Evolutionary conservation across 2,329 filamentous ascomycete genomes (phyloP), one percentile per base, ranked within the genome.

Genomic region (Neurospora sp.): DNA sequence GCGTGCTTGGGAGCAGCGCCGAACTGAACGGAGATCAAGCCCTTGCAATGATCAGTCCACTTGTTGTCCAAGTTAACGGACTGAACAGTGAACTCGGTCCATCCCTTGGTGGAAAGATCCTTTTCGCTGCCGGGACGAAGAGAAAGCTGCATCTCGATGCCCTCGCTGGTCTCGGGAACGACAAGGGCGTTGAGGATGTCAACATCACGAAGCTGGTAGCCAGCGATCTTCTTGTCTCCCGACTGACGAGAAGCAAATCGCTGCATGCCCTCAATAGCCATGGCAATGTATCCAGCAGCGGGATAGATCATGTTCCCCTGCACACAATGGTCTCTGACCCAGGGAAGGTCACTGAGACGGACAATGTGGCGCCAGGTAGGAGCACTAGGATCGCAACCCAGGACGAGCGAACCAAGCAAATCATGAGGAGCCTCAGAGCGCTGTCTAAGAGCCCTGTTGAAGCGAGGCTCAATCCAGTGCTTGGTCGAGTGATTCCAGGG

Each of bases 271-370:
- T 81, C 79, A 2, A 79, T 76, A 5, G 78, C 78, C 78, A 80
- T 79, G 17, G 76, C 74, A 1, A 81, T 66, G 68, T 78, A 79
- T 1, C 78, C 77, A 1, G 81, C 80, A n/a, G 80, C 83, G 40
- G 84, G 82, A 68, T 83, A 84, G 69, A 86, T 80, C 70, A 83
- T 82, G 62, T 83, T 81, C 72, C 79, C 81, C 62, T 84, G 79
- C 70, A 86, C 83, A 62, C 78, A 75, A 74, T 86, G 85, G 72
- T 86, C 84, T 58, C 82, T 77, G 9, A 84, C 79, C 75, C 86
- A 87, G 2, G 80, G 80, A 1, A 80, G 66, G 67, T 81, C 78
- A 11, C 73, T 74, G 8, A 77, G 73, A n/a, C 77, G 77, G 28
- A 81, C 71, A n/a, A 79, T 75, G 66, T 80, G 78, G 1, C 79